These are phyloP conservation scores for Butyriboletus loyo DNA, from an alignment of 768 basidiomycete genomes.

Conservation along the genomic window DNA sequence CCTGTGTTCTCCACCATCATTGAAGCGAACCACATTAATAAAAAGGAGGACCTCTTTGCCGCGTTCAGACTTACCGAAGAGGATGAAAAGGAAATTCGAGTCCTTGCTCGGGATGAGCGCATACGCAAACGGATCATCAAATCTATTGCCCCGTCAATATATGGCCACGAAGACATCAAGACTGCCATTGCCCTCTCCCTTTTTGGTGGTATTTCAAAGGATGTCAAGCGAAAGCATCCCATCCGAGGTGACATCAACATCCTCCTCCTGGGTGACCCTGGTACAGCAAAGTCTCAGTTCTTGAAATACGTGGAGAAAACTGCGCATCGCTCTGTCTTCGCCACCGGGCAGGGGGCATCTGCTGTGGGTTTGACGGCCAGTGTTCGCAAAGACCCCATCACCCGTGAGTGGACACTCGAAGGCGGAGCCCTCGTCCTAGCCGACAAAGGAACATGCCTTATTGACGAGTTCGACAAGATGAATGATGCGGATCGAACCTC, in stretches of 20 bases:
- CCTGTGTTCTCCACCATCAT: constrained; percentile 98
- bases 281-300: constrained; percentile 99
- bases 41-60: constrained; percentile 99
- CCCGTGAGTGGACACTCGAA: constrained; percentile 97
- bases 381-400: constrained; percentile 97
- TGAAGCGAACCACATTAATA: constrained; percentile 98
- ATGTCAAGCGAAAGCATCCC: constrained; percentile 93
- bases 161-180: constrained; percentile 99
- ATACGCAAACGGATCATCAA: constrained; percentile 98
- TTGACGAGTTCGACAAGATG: constrained; percentile 99
- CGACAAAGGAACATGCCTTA: constrained; percentile 95
- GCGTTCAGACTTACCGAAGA: constrained; percentile 97
- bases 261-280: constrained; percentile 93
- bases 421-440: constrained; percentile 98
- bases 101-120: constrained; percentile 84
- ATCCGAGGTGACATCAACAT: constrained; percentile 99
- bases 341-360: constrained; percentile 96
- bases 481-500: constrained; percentile 97
- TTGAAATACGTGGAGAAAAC: constrained; percentile 99
- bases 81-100: constrained; percentile 89
- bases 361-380: constrained; percentile 98
- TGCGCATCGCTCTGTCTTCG: constrained; percentile 94
- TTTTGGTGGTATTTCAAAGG: constrained; percentile 91
- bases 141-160: constrained; percentile 98
- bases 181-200: constrained; percentile 94